phyloP scores from a whole-genome alignment of 768 basidiomycete species.

The Psilocybe sp. region DNA sequence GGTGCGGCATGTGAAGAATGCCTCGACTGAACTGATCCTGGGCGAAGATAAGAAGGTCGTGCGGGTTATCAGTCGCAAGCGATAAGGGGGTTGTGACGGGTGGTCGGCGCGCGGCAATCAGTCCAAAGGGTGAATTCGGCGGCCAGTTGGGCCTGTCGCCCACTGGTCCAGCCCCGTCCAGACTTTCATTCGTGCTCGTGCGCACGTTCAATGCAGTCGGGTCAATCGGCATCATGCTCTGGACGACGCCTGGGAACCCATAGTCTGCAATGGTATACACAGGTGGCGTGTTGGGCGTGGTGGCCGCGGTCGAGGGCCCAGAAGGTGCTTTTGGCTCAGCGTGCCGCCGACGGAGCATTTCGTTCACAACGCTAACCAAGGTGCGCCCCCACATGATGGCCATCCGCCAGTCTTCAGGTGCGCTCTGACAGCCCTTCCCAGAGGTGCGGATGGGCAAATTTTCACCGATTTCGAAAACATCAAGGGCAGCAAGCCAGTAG shows the following conservation, averaged over 20 bases:
- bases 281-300: not conserved
- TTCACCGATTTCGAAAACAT: slow-evolving; percentile 70
- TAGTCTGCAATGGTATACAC: not conserved
- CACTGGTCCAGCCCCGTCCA: not conserved
- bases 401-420: slow-evolving; percentile 64
- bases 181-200: not conserved
- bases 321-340: not conserved
- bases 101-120: slow-evolving; percentile 30
- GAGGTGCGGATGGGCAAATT: slow-evolving; percentile 47
- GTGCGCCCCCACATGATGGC: slow-evolving; percentile 67
- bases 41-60: slow-evolving; percentile 57
- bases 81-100: slow-evolving; percentile 49
- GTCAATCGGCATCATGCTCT: not conserved
- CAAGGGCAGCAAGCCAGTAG: slow-evolving; percentile 69
- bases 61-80: slow-evolving; percentile 35
- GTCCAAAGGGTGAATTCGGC: slow-evolving; percentile 46
- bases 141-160: slow-evolving; percentile 49
- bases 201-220: not conserved
- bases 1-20: slow-evolving; percentile 71
- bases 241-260: not conserved
- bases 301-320: not conserved
- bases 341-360: slow-evolving; percentile 34
- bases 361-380: slow-evolving; percentile 58
- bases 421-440: slow-evolving; percentile 23
- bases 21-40: slow-evolving; percentile 70